Evolutionary conservation across 306 rosid species (phyloP).

Genomic region (Malus asiatica): DNA sequence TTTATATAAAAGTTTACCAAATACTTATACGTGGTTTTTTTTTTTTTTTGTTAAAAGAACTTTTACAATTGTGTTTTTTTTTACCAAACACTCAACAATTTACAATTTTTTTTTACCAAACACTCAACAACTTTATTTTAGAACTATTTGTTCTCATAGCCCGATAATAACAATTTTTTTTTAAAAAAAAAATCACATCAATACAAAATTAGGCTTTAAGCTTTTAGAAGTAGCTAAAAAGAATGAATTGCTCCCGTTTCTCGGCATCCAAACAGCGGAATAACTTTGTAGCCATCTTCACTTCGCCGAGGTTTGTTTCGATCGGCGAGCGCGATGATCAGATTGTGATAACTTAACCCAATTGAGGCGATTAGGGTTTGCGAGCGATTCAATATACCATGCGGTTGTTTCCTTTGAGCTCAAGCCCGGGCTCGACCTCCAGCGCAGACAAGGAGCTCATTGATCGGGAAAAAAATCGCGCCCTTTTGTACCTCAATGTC

Average conservation of each 20-base stretch:
- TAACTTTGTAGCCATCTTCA: not conserved
- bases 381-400: constrained; percentile 24
- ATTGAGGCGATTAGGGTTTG: constrained; percentile 18
- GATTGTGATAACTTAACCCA: constrained; percentile 25
- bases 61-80: too few relatives aligned
- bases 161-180: too few relatives aligned
- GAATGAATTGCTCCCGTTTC: not conserved
- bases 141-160: too few relatives aligned
- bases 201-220: too few relatives aligned
- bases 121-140: too few relatives aligned
- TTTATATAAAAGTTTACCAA: too few relatives aligned
- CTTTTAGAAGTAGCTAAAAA: too few relatives aligned
- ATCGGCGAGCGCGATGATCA: constrained; percentile 17
- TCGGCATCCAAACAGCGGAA: constrained; percentile 4
- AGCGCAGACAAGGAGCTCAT: constrained; percentile 27
- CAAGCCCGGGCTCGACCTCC: constrained; percentile 39
- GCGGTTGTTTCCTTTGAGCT: constrained; percentile 59
- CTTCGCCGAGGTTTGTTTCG: not conserved
- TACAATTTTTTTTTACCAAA: too few relatives aligned
- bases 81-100: too few relatives aligned
- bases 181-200: too few relatives aligned
- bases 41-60: too few relatives aligned
- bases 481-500: constrained; percentile 72
- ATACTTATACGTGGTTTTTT: too few relatives aligned
- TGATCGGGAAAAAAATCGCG: constrained; percentile 17